Base-by-base conservation (phyloP, 305 asterid species). In the Fraxinus ornus region DNA sequence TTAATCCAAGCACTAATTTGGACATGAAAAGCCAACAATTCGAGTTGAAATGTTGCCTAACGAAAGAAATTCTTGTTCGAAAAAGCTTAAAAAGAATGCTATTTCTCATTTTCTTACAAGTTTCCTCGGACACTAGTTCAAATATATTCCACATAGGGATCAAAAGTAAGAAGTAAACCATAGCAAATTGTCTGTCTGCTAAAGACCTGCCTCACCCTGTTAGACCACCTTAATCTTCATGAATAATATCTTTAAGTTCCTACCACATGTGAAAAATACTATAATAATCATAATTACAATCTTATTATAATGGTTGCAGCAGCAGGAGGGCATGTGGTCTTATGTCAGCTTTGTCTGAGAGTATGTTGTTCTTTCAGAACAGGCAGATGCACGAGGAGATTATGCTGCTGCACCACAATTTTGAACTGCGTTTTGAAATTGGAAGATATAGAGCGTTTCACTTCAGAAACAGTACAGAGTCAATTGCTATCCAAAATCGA, bases 401-500 rank as follows among this genome's bases (percentile, higher is more conserved):
- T 17, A 1, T 57, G 66, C 22, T 19, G 68, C 68, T 21, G 32
- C 71, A 7, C 71, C 30, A 60, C 30, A 21, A 60, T 60, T 60
- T 60, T 60, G 71, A 60, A 60, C 12, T 19, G 22, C 4, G 2
- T 19, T 21, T 60, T 19, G 9, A 60, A 60, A 21, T 60, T 60
- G 30, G 70, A 60, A 21, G 70, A 60, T 21, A 17, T 57, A 19
- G 12, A 60, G 70, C 15, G 17, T n/a, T 52, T 52, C 8, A 17
- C 64, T 4, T 52, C 57, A 52, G 64, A 4, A 52, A 17, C 64
- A 52, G 5, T 17, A 17, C 64, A 52, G 24, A 52, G 64, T 52
- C 22, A 3, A 17, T 66, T 72, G 77, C 37, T 36, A 76, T 77
- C 68, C 19, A 79, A 72, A 32, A 79, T 85, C 86, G 82, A 81